phyloP scores from a whole-genome alignment of 2,329 filamentous ascomycete species.

The Phialocephala sp. region DNA sequence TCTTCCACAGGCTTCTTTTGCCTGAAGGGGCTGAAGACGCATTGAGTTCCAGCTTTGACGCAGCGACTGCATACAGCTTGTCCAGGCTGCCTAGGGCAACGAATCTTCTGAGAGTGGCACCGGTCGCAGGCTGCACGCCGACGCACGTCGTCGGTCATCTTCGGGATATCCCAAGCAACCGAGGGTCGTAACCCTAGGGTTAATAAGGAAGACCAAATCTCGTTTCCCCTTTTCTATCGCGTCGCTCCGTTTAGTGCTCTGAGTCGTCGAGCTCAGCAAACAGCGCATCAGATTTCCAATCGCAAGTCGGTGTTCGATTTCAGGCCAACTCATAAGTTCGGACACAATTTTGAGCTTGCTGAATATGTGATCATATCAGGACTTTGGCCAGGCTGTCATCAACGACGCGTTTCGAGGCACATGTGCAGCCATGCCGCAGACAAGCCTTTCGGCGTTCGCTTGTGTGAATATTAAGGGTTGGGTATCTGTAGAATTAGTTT shows the following conservation, averaged over 20 bases:
- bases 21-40: conserved; percentile 50
- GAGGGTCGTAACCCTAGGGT: background rate
- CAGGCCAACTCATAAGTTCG: background rate
- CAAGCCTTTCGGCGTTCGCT: conserved; percentile 4
- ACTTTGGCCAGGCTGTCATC: background rate
- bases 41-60: conserved; percentile 47
- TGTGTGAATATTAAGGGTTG: background rate
- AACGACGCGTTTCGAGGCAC: background rate
- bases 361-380: background rate
- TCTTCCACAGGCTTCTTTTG: conserved; percentile 29
- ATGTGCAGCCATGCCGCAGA: background rate
- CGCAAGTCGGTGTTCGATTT: background rate
- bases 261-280: background rate
- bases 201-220: background rate
- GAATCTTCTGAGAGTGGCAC: conserved; percentile 55
- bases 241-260: background rate
- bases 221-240: background rate
- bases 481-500: background rate
- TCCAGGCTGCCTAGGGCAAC: conserved; percentile 49
- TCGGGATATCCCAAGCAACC: background rate
- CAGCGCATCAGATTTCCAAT: background rate
- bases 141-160: conserved; percentile 34
- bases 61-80: conserved; percentile 49
- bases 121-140: conserved; percentile 47
- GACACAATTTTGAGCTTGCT: background rate